Conservation (phyloP, 805 yeast species). For the Candida maris region DNA sequence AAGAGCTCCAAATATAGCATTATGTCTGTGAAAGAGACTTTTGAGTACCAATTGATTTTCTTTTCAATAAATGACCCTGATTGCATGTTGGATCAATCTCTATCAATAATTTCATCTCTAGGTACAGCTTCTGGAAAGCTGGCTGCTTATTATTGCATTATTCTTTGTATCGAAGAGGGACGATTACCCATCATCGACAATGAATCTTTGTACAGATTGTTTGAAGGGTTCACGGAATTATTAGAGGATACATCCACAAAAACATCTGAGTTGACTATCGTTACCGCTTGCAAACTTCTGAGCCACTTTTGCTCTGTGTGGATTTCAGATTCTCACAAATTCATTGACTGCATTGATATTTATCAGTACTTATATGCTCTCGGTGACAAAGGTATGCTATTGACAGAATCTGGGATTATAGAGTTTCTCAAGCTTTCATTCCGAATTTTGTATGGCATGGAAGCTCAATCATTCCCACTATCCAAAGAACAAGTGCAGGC, state of each 20-base stretch:
- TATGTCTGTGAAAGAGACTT: not conserved
- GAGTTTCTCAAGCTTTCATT: constrained; percentile 35
- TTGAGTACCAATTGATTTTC: constrained; percentile 16
- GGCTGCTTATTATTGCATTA: constrained; percentile 14
- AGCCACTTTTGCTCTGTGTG: constrained; percentile 27
- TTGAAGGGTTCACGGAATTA: constrained; percentile 11
- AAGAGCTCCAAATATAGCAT: not conserved
- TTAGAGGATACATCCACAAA: constrained; percentile 26
- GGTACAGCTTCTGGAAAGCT: constrained; percentile 12
- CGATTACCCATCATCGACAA: constrained; percentile 1
- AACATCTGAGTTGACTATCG: constrained; percentile 38
- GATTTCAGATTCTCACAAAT: constrained; percentile 13
- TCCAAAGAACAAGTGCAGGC: not conserved
- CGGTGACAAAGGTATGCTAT: constrained; percentile 37
- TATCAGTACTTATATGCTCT: constrained; percentile 42
- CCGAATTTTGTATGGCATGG: constrained; percentile 23
- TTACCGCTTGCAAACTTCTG: constrained; percentile 33
- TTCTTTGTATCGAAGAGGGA: constrained; percentile 7
- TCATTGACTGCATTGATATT: constrained; percentile 35
- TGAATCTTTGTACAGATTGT: constrained; percentile 10
- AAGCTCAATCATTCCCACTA: constrained; percentile 1
- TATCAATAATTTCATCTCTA: constrained; percentile 8
- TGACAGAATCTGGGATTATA: constrained; percentile 34
- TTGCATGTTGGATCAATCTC: not conserved
- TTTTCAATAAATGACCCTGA: constrained; percentile 6